These are phyloP conservation scores for Arabidopsis thaliana DNA, from an alignment of 345 rosid genomes.

Conservation along the genomic window DNA sequence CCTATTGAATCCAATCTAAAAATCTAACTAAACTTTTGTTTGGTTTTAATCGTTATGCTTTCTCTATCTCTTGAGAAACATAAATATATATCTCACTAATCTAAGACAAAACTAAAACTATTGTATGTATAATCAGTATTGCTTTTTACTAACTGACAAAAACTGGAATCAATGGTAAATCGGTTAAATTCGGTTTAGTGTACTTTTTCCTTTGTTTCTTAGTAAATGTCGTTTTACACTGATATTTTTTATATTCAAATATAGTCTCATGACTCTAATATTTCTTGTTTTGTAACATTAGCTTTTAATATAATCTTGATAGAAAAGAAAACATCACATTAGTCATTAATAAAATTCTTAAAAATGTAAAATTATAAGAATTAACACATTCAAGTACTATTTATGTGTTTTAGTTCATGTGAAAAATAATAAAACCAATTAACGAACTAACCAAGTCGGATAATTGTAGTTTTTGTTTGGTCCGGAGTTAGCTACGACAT, in stretches of 20 bases:
- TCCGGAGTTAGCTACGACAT: neutral
- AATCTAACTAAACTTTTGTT: neutral
- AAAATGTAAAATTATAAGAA: neutral
- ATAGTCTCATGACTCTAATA: neutral
- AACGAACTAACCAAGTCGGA: neutral
- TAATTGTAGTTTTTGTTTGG: slow-evolving; percentile 17
- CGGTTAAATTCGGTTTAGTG: too few relatives aligned
- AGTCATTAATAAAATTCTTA: neutral
- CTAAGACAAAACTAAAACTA: neutral
- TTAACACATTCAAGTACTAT: neutral
- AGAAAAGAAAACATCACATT: neutral
- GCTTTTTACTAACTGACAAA: neutral
- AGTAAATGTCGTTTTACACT: neutral
- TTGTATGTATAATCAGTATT: neutral
- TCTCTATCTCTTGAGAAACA: neutral
- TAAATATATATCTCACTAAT: too few relatives aligned
- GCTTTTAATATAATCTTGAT: neutral
- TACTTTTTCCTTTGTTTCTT: too few relatives aligned
- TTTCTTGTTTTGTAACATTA: too few relatives aligned
- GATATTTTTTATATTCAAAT: neutral
- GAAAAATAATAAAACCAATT: too few relatives aligned
- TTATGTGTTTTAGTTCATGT: too few relatives aligned
- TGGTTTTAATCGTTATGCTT: neutral
- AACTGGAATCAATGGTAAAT: neutral
- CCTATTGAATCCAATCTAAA: neutral